phyloP scores from a whole-genome alignment of 371 early-diverging fungal species.

The Mortierella sp. region DNA sequence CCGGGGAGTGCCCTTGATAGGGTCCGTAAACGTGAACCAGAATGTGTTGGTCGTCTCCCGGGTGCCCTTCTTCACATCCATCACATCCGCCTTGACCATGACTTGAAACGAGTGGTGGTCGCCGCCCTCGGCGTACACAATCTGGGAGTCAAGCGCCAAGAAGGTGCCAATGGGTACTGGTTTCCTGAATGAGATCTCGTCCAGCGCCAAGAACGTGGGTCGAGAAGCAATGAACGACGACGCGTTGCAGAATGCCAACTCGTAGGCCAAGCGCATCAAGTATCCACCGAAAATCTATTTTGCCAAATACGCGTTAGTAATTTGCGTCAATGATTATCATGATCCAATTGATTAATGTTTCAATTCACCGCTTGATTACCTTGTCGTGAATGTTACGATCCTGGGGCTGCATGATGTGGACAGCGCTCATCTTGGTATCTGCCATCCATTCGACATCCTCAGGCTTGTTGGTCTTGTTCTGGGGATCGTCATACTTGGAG shows the following conservation, averaged over 20 bases:
- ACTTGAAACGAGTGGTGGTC: slow-evolving; percentile 78
- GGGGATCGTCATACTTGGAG: slow-evolving; percentile 59
- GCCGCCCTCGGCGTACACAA: slow-evolving; percentile 73
- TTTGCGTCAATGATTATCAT: slow-evolving; percentile 35
- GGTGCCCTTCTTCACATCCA: slow-evolving; percentile 71
- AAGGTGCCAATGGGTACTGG: slow-evolving; percentile 93
- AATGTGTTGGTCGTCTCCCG: slow-evolving; percentile 85
- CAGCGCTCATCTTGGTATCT: slow-evolving; percentile 81
- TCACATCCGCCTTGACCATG: slow-evolving; percentile 82
- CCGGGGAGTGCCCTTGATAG: slow-evolving; percentile 27
- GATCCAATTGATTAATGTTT: slow-evolving; percentile 82
- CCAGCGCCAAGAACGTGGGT: slow-evolving; percentile 79
- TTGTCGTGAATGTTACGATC: slow-evolving; percentile 92
- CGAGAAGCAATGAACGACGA: slow-evolving; percentile 70
- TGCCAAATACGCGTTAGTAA: background rate
- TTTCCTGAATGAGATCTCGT: slow-evolving; percentile 88
- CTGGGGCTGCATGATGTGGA: slow-evolving; percentile 83
- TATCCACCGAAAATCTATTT: slow-evolving; percentile 89
- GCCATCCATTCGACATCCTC: slow-evolving; percentile 81
- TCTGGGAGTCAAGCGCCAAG: slow-evolving; percentile 78
- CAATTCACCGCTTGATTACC: slow-evolving; percentile 5
- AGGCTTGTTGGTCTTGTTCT: slow-evolving; percentile 58
- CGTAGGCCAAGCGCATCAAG: slow-evolving; percentile 83
- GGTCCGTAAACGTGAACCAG: slow-evolving; percentile 81
- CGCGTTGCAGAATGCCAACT: slow-evolving; percentile 84